Evolutionary conservation across 352 stramenopile genomes (phyloP).

Genomic region (Phytophthora sp.): DNA sequence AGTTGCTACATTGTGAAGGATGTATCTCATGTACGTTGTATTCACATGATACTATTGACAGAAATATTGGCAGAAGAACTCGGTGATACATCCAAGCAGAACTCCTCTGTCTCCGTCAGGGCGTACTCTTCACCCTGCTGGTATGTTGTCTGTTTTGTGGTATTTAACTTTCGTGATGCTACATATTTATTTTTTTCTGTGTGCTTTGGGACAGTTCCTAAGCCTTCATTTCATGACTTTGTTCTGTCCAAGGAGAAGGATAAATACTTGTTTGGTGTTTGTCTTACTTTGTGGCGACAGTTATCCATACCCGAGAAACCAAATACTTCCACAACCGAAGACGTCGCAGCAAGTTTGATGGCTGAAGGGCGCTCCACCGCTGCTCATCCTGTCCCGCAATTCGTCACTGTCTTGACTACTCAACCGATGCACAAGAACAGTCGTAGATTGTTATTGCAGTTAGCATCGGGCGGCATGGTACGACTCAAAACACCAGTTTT

Average conservation of each 20-base stretch:
- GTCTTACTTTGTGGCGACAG: constrained; percentile 43
- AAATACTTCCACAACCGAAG: constrained; percentile 3
- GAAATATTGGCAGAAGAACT: constrained; percentile 55
- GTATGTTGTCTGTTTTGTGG: constrained; percentile 5
- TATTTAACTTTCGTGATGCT: background rate
- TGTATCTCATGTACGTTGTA: background rate
- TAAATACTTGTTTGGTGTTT: constrained; percentile 43
- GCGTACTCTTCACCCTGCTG: constrained; percentile 1
- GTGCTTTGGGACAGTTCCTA: constrained; percentile 6
- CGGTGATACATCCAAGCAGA: background rate
- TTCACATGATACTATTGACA: constrained; percentile 12
- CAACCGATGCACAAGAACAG: constrained; percentile 32
- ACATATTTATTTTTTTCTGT: background rate
- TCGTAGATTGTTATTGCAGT: constrained; percentile 35
- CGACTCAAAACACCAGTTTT: background rate
- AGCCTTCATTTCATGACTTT: constrained; percentile 55
- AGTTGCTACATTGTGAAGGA: background rate
- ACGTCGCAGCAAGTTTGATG: background rate
- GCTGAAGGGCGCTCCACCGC: background rate
- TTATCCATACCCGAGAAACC: background rate
- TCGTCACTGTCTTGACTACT: constrained; percentile 29
- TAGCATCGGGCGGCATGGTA: constrained; percentile 35
- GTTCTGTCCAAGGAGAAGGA: constrained; percentile 28
- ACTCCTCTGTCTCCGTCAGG: constrained; percentile 22
- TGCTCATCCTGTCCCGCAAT: constrained; percentile 8